A percentile compares a stretch with the other conserved stretches of the same genome.
Evolutionary conservation across 495 filamentous ascomycete species (phyloP).

Genomic region (Podospora bellae-mahoneyi): DNA sequence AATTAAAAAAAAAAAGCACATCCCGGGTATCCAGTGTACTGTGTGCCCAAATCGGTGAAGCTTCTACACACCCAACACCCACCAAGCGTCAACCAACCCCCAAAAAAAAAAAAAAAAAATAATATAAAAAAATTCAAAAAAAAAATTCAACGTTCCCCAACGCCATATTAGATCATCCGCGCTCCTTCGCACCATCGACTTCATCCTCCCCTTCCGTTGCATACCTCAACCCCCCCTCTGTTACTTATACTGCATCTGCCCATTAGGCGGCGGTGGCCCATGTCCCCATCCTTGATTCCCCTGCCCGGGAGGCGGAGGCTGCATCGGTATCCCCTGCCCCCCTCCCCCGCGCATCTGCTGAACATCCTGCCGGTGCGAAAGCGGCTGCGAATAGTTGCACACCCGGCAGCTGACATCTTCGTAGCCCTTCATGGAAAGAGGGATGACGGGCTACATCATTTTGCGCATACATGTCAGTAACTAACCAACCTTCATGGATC

Average conservation of each 20-base stretch:
- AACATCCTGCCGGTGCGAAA: slow-evolving; percentile 51
- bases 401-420: slow-evolving; percentile 52
- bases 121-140: background rate
- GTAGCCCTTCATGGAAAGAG: slow-evolving; percentile 54
- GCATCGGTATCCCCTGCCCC: slow-evolving; percentile 43
- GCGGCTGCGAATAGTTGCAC: slow-evolving; percentile 56
- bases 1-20: background rate
- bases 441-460: slow-evolving; percentile 46
- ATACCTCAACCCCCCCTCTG: background rate
- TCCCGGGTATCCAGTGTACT: background rate
- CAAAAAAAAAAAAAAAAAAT: no score
- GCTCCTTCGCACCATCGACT: background rate
- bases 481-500: background rate
- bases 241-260: slow-evolving; percentile 39
- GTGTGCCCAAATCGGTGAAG: background rate
- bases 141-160: background rate
- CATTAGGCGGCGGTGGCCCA: slow-evolving; percentile 27
- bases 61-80: background rate
- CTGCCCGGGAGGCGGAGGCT: slow-evolving; percentile 27
- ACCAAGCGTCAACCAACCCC: background rate
- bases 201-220: background rate
- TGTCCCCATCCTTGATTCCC: slow-evolving; percentile 30
- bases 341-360: slow-evolving; percentile 44
- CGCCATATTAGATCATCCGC: background rate
- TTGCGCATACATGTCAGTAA: background rate